Base-by-base conservation (phyloP, 139 green algal genomes). In the Zygnema circumcarinatum region DNA sequence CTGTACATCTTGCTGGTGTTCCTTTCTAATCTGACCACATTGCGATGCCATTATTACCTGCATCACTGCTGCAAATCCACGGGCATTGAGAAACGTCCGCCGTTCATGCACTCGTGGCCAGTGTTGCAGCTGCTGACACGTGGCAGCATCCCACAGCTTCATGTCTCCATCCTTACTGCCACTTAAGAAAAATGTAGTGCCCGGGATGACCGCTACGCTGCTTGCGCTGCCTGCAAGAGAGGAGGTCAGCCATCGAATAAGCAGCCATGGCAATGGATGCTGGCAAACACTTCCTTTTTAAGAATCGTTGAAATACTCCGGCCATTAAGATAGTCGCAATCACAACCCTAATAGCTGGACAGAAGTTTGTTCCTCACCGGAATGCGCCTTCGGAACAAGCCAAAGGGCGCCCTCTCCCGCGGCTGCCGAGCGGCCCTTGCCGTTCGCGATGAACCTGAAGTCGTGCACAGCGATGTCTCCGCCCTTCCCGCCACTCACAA, bases 131-230 rank as follows among this genome's bases (percentile, higher is more conserved):
- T 86, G 83, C 16, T 32, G 81, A 38, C 67, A 89, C 22, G 38
- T 87, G 25, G 38, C 33, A 3, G 62, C 87, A 41, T 91, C 83
- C 87, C 87, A 91, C 39, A 91, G 62, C 36, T 88, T 89, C 87
- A 91, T 73, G n/a, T 91, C 87, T 39, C 87, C 87, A 16, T 91
- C 87, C 67, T 89, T 89, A 40, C 83, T 16, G 21, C 84, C 81
- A 36, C 67, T 89, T 40, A 90, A 36, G 33, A 91, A 89, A 31
- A 89, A 29, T 0, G 79, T 29, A 2, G 84, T 88, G 25, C 79
- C 84, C 31, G 84, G 84, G 22, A 89, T 32, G 31, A 54, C 29
- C 16, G 38, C 21, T 21, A 89, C 31, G 2, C 20, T 83, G 32
- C 41, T 42, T 29, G 85, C 54, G 69, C 79, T 53, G 3, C 74